Conservation (phyloP, 2,329 filamentous ascomycete species). For the Colletotrichum melonis region DNA sequence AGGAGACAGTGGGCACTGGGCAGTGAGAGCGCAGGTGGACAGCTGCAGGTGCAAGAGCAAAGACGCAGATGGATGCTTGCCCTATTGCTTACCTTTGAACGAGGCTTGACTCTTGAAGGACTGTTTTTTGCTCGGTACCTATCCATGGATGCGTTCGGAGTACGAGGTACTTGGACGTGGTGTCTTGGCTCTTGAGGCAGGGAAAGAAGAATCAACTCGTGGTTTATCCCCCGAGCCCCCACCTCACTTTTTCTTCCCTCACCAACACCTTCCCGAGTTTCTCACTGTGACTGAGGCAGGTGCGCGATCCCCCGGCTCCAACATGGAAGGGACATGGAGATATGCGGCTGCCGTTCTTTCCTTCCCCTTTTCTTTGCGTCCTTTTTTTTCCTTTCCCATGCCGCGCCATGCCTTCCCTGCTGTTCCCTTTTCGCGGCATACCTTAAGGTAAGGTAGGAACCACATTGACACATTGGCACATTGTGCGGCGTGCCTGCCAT, state of each 20-base stretch:
- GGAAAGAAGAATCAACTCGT: conserved; percentile 20
- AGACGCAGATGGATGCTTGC: neutral
- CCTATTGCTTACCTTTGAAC: no score
- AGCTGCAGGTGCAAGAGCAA: conserved; percentile 26
- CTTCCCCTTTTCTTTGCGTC: neutral
- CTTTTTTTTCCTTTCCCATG: neutral
- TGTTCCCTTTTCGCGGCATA: neutral
- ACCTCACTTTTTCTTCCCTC: neutral
- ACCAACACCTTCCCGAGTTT: no score
- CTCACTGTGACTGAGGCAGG: neutral
- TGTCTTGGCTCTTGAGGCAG: no score
- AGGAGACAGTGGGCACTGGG: neutral
- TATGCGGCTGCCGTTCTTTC: neutral
- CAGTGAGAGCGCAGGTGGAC: neutral
- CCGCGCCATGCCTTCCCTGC: neutral
- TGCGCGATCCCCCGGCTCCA: neutral
- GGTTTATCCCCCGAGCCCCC: neutral
- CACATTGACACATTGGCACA: no score
- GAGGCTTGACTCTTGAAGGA: no score
- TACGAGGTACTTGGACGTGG: no score
- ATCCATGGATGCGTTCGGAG: no score
- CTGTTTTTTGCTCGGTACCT: no score
- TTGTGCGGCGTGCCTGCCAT: neutral
- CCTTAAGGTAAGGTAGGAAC: no score
- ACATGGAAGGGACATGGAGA: neutral